These are phyloP conservation scores for Neofusicoccum sp. DNA, from an alignment of 2,329 filamentous ascomycete genomes.

Conservation along the genomic window DNA sequence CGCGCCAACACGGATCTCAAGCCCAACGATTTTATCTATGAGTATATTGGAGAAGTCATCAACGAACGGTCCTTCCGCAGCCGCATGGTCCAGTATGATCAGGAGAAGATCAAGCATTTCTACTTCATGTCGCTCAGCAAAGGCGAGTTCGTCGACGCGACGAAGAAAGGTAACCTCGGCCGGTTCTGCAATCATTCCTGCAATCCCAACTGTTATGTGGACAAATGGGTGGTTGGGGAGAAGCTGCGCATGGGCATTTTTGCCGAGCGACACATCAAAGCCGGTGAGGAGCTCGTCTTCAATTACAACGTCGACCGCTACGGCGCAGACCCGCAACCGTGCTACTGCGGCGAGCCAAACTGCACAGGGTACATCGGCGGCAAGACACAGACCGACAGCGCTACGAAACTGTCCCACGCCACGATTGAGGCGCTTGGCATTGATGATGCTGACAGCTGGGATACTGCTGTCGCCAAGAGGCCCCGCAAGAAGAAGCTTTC, in stretches of 20 bases:
- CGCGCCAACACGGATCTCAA: slow-evolving; percentile 75
- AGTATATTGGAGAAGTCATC: slow-evolving; percentile 98
- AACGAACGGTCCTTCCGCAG: slow-evolving; percentile 85
- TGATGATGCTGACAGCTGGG: slow-evolving; percentile 88
- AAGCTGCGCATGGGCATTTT: slow-evolving; percentile 99
- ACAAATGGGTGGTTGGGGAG: slow-evolving; percentile 98
- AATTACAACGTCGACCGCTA: slow-evolving; percentile 99
- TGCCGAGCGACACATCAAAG: slow-evolving; percentile 76
- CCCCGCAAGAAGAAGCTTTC: slow-evolving; percentile 87
- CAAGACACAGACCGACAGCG: slow-evolving; percentile 94
- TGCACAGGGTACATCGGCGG: slow-evolving; percentile 96
- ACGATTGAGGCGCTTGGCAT: slow-evolving; percentile 95
- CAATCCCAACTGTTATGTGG: slow-evolving; percentile 97
- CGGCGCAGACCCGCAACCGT: slow-evolving; percentile 92
- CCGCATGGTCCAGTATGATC: slow-evolving; percentile 89
- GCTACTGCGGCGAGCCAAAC: slow-evolving; percentile 92
- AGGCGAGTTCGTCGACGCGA: slow-evolving; percentile 95
- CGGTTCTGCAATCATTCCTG: slow-evolving; percentile 99
- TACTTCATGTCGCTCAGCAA: slow-evolving; percentile 99
- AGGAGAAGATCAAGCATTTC: slow-evolving; percentile 97
- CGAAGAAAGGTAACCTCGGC: slow-evolving; percentile 91
- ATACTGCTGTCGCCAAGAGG: slow-evolving; percentile 83
- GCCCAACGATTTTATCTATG: slow-evolving; percentile 89
- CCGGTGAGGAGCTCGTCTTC: slow-evolving; percentile 94
- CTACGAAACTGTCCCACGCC: slow-evolving; percentile 83